Conservation (phyloP, 2,329 filamentous ascomycete genomes). For the Apiospora koreana region DNA sequence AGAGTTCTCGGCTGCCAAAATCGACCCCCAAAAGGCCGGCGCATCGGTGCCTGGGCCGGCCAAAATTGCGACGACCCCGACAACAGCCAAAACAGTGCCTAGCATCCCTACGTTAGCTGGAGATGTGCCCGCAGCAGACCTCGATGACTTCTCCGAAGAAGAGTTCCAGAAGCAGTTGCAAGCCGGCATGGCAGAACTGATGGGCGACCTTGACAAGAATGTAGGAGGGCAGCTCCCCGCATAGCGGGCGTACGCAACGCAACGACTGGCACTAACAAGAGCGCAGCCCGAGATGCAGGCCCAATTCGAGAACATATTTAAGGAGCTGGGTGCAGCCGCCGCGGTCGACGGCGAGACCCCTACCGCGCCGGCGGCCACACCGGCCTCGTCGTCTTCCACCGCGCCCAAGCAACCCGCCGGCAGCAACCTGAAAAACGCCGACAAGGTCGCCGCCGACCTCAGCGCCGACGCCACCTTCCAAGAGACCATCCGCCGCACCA, state of each 20-base stretch:
- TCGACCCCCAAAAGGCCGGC: conserved; percentile 47
- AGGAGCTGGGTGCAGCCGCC: conserved; percentile 64
- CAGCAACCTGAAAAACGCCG: conserved; percentile 15
- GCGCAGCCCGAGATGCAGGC: conserved; percentile 69
- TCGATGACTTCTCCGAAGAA: conserved; percentile 62
- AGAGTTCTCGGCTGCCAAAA: conserved; percentile 74
- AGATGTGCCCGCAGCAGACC: conserved; percentile 29
- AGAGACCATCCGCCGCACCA: conserved; percentile 88
- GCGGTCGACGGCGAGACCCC: conserved; percentile 29
- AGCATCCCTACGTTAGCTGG: conserved; percentile 19
- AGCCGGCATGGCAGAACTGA: conserved; percentile 81
- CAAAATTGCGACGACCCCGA: conserved; percentile 23
- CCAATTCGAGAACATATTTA: conserved; percentile 78
- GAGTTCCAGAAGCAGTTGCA: conserved; percentile 87
- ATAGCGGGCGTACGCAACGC: neutral
- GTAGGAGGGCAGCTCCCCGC: conserved; percentile 38
- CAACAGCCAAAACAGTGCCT: conserved; percentile 9
- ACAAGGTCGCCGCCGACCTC: conserved; percentile 33
- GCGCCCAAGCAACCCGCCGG: neutral
- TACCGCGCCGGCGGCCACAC: conserved; percentile 20
- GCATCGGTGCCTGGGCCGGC: conserved; percentile 23
- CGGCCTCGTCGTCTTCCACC: conserved; percentile 24
- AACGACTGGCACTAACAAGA: neutral
- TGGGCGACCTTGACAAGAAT: conserved; percentile 66
- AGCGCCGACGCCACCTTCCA: conserved; percentile 73